Evolutionary conservation across 1,284 basidiomycete species (phyloP).

Genomic region (Rhodofomes roseus): DNA sequence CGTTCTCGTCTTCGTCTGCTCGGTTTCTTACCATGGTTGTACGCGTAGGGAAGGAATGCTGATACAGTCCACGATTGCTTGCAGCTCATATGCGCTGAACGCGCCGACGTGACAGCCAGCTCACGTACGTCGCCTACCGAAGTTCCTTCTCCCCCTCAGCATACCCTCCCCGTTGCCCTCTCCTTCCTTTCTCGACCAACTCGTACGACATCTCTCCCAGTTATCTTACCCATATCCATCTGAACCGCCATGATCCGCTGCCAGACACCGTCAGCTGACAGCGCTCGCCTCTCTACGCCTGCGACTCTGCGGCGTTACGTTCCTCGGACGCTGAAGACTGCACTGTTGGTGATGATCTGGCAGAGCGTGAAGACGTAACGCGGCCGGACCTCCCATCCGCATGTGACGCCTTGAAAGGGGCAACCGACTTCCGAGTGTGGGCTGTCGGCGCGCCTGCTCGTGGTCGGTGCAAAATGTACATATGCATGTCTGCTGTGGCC

Average conservation of each 20-base stretch:
- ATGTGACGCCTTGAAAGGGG: background rate
- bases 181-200: background rate
- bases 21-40: background rate
- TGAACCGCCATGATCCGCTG: background rate
- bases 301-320: background rate
- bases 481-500: background rate
- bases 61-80: background rate
- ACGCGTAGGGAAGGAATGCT: background rate
- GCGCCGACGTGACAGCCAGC: background rate
- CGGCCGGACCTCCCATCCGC: constrained; percentile 1
- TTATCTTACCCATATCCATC: background rate
- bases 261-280: constrained; percentile 2
- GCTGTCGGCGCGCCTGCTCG: background rate
- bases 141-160: background rate
- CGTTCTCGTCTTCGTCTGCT: background rate
- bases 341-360: background rate
- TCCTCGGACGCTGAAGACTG: background rate
- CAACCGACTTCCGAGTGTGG: background rate
- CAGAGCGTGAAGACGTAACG: background rate
- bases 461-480: background rate
- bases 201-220: background rate
- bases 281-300: background rate
- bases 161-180: background rate
- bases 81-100: background rate
- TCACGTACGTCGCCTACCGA: background rate